Conservation (phyloP, 2,329 filamentous ascomycete species). For the Hymenotorrendiella dingleyae region DNA sequence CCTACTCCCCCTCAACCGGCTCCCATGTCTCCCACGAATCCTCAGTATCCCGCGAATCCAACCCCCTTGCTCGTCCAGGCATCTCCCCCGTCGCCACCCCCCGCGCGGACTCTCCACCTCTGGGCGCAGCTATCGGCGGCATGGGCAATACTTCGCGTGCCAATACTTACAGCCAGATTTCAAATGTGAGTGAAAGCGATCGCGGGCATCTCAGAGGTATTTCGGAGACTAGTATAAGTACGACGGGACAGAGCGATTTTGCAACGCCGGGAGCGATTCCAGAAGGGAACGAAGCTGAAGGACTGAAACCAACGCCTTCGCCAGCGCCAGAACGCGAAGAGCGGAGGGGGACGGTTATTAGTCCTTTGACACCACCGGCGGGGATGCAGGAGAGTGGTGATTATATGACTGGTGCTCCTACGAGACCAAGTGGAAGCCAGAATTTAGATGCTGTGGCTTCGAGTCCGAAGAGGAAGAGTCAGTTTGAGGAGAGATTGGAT, state of each 20-base stretch:
- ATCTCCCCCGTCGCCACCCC: constrained; percentile 10
- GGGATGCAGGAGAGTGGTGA: constrained; percentile 10
- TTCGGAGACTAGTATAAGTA: constrained; percentile 22
- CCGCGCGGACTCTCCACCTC: constrained; percentile 15
- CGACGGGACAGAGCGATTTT: constrained; percentile 14
- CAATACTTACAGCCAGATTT: constrained; percentile 15
- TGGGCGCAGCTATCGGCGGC: constrained; percentile 3
- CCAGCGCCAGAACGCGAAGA: not conserved
- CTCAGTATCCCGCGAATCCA: constrained; percentile 10
- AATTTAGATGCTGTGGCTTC: not conserved
- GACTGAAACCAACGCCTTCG: not conserved
- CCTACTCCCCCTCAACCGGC: constrained; percentile 15
- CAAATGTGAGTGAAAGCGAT: constrained; percentile 16
- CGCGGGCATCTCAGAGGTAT: constrained; percentile 23
- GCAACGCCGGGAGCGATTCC: constrained; percentile 7
- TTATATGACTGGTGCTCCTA: constrained; percentile 12
- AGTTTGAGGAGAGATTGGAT: constrained; percentile 25
- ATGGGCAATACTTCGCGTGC: constrained; percentile 1
- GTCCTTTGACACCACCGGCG: constrained; percentile 21
- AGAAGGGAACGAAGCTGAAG: not conserved
- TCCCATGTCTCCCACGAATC: constrained; percentile 17
- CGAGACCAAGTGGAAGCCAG: not conserved
- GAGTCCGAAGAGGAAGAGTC: constrained; percentile 20
- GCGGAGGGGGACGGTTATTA: constrained; percentile 7
- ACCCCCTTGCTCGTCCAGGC: constrained; percentile 5